A percentile compares a stretch with the other conserved stretches of the same genome.
These are phyloP conservation scores for Phytophthora ramorum DNA, from an alignment of 352 stramenopile genomes.

Conservation along the genomic window DNA sequence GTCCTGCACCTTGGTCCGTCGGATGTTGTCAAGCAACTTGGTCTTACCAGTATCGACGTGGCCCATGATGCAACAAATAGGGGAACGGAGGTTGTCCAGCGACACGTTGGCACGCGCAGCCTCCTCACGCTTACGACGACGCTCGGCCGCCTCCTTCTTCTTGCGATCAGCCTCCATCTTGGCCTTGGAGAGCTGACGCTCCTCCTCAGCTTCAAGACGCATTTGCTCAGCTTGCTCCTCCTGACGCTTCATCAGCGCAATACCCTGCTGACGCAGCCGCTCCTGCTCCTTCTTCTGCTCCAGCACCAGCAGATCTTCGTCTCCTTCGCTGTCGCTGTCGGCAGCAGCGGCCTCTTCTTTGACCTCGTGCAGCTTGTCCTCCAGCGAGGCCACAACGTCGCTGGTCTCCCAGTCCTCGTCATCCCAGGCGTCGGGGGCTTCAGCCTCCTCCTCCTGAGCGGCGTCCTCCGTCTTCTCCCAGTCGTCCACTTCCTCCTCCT, in stretches of 20 bases:
- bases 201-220: slow-evolving; percentile 61
- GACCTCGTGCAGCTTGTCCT: slow-evolving; percentile 79
- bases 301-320: slow-evolving; percentile 95
- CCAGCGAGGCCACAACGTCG: slow-evolving; percentile 77
- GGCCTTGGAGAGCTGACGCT: slow-evolving; percentile 84
- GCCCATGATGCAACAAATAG: slow-evolving; percentile 99
- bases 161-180: slow-evolving; percentile 86
- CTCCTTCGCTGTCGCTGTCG: slow-evolving; percentile 75
- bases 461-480: slow-evolving; percentile 64
- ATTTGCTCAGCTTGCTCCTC: slow-evolving; percentile 83
- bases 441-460: slow-evolving; percentile 51
- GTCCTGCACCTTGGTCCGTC: slow-evolving; percentile 98
- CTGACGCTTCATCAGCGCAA: slow-evolving; percentile 96
- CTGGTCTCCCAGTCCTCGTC: slow-evolving; percentile 86
- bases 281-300: slow-evolving; percentile 96
- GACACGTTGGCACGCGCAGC: slow-evolving; percentile 88
- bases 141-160: slow-evolving; percentile 79
- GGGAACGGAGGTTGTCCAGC: slow-evolving; percentile 95
- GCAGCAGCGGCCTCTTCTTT: slow-evolving; percentile 39
- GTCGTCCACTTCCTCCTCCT: slow-evolving; percentile 78
- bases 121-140: slow-evolving; percentile 74
- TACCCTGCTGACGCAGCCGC: slow-evolving; percentile 89
- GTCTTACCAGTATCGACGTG: slow-evolving; percentile 99
- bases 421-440: slow-evolving; percentile 83
- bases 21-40: slow-evolving; percentile 99